phyloP scores from a whole-genome alignment of 2,329 filamentous ascomycete genomes.

The Dothistroma pini region DNA sequence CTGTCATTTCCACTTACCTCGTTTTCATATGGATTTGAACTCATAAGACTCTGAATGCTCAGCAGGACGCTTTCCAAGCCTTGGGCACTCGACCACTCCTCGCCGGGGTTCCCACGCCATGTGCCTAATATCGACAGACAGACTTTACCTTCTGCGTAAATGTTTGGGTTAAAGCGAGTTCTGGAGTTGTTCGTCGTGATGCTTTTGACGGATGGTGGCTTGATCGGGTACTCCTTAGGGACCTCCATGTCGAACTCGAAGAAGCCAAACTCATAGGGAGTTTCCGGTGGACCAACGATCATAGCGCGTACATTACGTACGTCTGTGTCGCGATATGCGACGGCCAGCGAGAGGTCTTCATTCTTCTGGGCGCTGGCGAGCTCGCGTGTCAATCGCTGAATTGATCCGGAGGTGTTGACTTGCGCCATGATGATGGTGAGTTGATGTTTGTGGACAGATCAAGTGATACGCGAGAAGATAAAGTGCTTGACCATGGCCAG shows the following conservation, averaged over 20 bases:
- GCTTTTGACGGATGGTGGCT: constrained; percentile 58
- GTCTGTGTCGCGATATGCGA: constrained; percentile 82
- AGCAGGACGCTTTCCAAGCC: constrained; percentile 90
- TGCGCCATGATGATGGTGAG: constrained; percentile 20
- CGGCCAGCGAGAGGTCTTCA: constrained; percentile 80
- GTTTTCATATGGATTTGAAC: constrained; percentile 69
- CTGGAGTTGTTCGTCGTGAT: constrained; percentile 85
- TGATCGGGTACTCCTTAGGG: constrained; percentile 73
- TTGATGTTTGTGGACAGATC: background rate
- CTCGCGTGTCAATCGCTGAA: constrained; percentile 56
- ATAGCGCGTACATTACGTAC: constrained; percentile 83
- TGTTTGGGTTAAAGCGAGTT: constrained; percentile 94
- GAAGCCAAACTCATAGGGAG: constrained; percentile 84
- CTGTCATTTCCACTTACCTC: background rate
- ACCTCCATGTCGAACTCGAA: constrained; percentile 66
- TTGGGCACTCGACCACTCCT: constrained; percentile 95
- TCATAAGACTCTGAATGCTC: constrained; percentile 96
- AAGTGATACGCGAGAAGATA: background rate
- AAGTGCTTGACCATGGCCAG: background rate
- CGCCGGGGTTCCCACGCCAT: constrained; percentile 84
- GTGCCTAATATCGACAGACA: constrained; percentile 76
- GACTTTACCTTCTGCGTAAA: constrained; percentile 86
- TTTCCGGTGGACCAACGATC: constrained; percentile 84
- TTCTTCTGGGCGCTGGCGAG: constrained; percentile 79
- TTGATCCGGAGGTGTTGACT: constrained; percentile 30